These are phyloP conservation scores for Alternaria arbusti DNA, from an alignment of 2,329 filamentous ascomycete species.

Conservation along the genomic window DNA sequence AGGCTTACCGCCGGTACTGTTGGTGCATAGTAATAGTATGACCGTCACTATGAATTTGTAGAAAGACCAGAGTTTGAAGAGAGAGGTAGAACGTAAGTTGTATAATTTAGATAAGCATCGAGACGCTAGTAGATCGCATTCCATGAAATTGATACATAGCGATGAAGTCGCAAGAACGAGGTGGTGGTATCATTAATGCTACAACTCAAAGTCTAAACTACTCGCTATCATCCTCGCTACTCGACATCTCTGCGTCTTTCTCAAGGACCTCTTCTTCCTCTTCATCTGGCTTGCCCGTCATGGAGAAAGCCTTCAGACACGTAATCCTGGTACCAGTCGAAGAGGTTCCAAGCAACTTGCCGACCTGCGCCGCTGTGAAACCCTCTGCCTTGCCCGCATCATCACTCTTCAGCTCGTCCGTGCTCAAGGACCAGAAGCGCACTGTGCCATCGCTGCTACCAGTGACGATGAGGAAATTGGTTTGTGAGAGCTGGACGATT, in stretches of 20 bases:
- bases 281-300: constrained; percentile 62
- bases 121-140: background rate
- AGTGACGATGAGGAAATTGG: constrained; percentile 65
- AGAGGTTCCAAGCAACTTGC: constrained; percentile 75
- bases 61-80: background rate
- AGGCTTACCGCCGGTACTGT: constrained; percentile 74
- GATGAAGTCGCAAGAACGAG: background rate
- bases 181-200: constrained; percentile 21
- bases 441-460: constrained; percentile 86
- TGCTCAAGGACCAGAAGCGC: constrained; percentile 72
- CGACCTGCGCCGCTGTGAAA: constrained; percentile 58
- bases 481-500: constrained; percentile 58
- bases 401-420: constrained; percentile 29
- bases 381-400: constrained; percentile 22
- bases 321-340: constrained; percentile 90
- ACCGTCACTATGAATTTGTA: constrained; percentile 80
- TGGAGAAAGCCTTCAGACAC: constrained; percentile 83
- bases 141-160: background rate
- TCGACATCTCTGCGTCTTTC: constrained; percentile 24
- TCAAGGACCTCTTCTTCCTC: constrained; percentile 29
- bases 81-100: background rate
- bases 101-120: background rate
- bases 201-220: constrained; percentile 9
- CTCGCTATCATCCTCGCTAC: constrained; percentile 32
- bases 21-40: constrained; percentile 89